Evolutionary conservation across 495 filamentous ascomycete species (phyloP).

Genomic region (Astrocystis sublimbata): DNA sequence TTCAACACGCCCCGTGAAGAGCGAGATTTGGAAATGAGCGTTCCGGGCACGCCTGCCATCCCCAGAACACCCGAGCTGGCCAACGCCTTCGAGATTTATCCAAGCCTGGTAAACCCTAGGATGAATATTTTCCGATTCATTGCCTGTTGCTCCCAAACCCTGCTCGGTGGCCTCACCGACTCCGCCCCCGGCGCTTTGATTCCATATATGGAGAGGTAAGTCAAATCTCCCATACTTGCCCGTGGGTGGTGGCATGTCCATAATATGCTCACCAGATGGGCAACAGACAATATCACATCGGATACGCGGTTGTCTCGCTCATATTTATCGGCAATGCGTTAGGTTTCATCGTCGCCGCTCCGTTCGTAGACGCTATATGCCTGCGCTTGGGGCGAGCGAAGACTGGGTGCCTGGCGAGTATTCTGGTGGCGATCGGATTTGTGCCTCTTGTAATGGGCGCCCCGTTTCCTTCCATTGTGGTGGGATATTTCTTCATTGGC

Average conservation of each 20-base stretch:
- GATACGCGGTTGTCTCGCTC: constrained; percentile 72
- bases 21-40: constrained; percentile 56
- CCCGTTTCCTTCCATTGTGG: constrained; percentile 67
- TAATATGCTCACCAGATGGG: not conserved
- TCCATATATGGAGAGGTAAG: constrained; percentile 64
- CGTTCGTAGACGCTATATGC: constrained; percentile 58
- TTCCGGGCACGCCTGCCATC: constrained; percentile 41
- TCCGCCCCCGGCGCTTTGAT: constrained; percentile 71
- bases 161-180: constrained; percentile 62
- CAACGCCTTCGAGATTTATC: constrained; percentile 45
- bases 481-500: constrained; percentile 66
- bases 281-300: constrained; percentile 61
- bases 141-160: constrained; percentile 51
- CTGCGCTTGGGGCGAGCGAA: constrained; percentile 64
- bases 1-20: constrained; percentile 43
- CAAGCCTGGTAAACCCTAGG: constrained; percentile 53
- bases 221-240: not conserved
- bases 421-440: constrained; percentile 54
- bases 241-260: too few species aligned
- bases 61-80: constrained; percentile 15
- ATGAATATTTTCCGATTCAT: constrained; percentile 55
- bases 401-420: constrained; percentile 58
- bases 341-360: constrained; percentile 74
- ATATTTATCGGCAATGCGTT: constrained; percentile 79
- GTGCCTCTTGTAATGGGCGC: constrained; percentile 64